A percentile compares a stretch with the other conserved stretches of the same genome.
These are phyloP conservation scores for Diaporthe citrichinensis DNA, from an alignment of 2,329 filamentous ascomycete species.

Conservation along the genomic window DNA sequence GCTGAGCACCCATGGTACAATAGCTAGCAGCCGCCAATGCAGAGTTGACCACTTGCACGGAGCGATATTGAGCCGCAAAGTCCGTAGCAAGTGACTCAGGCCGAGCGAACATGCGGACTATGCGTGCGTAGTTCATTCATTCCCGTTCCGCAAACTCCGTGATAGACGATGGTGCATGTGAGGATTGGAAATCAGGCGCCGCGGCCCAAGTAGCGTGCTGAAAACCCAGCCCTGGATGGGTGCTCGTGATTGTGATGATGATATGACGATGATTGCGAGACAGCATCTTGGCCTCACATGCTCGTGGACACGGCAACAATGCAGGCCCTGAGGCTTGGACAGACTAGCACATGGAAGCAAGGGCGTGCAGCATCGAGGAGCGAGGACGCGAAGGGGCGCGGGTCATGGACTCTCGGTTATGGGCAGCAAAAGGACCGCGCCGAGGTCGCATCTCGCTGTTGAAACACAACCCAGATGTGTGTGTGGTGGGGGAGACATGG, in stretches of 20 bases:
- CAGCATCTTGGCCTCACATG: not conserved
- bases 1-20: conserved; percentile 25
- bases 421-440: conserved; percentile 16
- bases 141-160: too few relatives aligned
- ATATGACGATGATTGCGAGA: conserved; percentile 10
- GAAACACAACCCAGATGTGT: not conserved
- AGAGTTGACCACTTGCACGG: conserved; percentile 20
- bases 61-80: conserved; percentile 32
- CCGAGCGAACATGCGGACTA: conserved; percentile 8
- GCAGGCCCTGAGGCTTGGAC: not conserved
- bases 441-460: not conserved
- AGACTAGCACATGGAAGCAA: conserved; percentile 13
- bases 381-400: not conserved
- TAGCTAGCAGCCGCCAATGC: conserved; percentile 18
- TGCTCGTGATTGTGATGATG: not conserved
- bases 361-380: not conserved
- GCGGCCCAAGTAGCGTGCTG: conserved; percentile 6
- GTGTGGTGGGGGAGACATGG: not conserved
- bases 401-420: not conserved
- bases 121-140: not conserved
- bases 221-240: not conserved
- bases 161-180: not conserved
- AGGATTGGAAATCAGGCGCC: conserved; percentile 1
- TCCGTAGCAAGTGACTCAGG: conserved; percentile 30
- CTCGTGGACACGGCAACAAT: not conserved